Evolutionary conservation across 768 basidiomycete species (phyloP), one percentile per base, ranked within the genome.

Genomic region (Rhodotorula graminis): DNA sequence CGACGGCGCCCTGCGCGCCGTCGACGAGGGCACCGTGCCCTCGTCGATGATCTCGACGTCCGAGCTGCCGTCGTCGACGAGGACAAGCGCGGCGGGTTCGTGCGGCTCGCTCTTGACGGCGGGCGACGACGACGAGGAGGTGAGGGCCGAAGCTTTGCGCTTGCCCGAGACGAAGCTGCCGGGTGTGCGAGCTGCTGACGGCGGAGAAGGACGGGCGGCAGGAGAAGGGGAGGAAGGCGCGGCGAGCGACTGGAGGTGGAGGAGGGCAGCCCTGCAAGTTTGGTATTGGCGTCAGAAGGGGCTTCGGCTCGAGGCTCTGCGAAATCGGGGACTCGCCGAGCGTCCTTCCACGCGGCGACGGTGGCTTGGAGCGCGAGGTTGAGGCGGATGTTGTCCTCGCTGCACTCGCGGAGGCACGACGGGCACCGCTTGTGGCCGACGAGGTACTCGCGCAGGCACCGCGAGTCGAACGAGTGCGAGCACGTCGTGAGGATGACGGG

Each of bases 291-390:
- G n/a, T 56, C 31, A 37, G 31, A 7, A 7, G 25, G 27, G 47
- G 21, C 11, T 9, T 16, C 15, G 19, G 47, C 47, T 5, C 18
- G 11, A 15, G 9, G 42, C 42, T 44, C 16, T 14, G 10, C 27
- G 19, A 27, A 21, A 15, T 15, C 2, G 11, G 29, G 12, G 65
- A n/a, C 73, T 46, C 4, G 74, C 80, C 71, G 77, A 42, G 74
- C 68, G 44, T 55, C 49, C n/a, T 57, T 74, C 82, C 82, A 82
- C 19, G 78, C 62, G 33, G 61, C 61, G 11, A 80, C 60, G 27
- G 80, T 40, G 37, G 57, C 58, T 16, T 74, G 69, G 23, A 76
- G 29, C 4, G 23, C 33, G 18, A 61, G 47, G 27, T 64, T 70
- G 14, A 42, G 44, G 40, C 53, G 42, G 55, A 76, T 67, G 10